phyloP scores from a whole-genome alignment of 345 rosid species.

The Trapa incisa region DNA sequence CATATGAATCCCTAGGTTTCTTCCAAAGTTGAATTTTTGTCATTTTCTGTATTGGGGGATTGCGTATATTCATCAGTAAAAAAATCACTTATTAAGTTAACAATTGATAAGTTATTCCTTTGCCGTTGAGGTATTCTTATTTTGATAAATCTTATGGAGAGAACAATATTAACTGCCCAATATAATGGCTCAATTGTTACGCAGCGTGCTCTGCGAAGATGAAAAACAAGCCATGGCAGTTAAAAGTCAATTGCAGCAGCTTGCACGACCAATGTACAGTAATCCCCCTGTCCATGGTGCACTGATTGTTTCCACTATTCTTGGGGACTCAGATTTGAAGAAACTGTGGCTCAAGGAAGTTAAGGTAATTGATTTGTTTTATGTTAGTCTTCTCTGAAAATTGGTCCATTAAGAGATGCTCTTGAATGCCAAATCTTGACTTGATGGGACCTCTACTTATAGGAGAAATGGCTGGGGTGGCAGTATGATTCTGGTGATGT shows the following conservation, averaged over 20 bases:
- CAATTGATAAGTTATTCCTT: not conserved
- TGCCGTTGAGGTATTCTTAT: not conserved
- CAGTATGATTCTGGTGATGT: not conserved
- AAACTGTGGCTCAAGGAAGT: constrained; percentile 85
- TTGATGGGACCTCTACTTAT: not conserved
- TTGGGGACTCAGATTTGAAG: constrained; percentile 67
- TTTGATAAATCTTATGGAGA: not conserved
- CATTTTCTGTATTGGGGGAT: not conserved
- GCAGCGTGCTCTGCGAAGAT: constrained; percentile 79
- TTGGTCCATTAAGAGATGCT: not conserved
- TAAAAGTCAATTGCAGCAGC: constrained; percentile 93
- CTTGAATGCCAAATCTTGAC: not conserved
- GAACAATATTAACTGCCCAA: not conserved
- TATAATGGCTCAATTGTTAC: not conserved
- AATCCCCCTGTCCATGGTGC: constrained; percentile 95
- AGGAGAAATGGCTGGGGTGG: not conserved
- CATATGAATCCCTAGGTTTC: not conserved
- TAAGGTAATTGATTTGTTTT: constrained; percentile 35
- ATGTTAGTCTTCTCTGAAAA: not conserved
- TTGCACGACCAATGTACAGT: constrained; percentile 97
- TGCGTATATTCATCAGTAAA: not conserved
- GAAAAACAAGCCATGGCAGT: constrained; percentile 70
- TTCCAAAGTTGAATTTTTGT: not conserved
- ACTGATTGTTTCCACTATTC: constrained; percentile 63
- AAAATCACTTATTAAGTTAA: not conserved